Conservation (phyloP, 441 rosid species). For the Jatropha podagrica region DNA sequence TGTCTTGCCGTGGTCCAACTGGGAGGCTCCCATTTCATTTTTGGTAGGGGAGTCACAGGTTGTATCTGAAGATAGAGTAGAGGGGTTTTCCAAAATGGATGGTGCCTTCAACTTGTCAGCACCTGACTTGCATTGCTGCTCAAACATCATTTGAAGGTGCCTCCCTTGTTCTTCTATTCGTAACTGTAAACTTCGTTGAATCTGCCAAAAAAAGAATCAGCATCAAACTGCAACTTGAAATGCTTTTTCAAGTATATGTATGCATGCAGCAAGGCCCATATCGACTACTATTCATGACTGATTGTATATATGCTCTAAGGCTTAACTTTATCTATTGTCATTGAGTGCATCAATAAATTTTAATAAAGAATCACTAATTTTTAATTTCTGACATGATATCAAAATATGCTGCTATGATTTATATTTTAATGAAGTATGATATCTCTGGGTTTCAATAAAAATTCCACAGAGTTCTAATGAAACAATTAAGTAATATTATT, state of each 20-base stretch:
- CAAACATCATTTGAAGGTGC: slow-evolving; percentile 93
- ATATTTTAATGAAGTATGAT: not conserved
- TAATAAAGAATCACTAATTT: too few species aligned
- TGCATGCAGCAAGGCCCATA: not conserved
- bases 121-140: slow-evolving; percentile 76
- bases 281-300: not conserved
- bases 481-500: not conserved
- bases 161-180: slow-evolving; percentile 95
- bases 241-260: not conserved
- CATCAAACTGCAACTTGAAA: slow-evolving; percentile 8
- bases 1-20: slow-evolving; percentile 29
- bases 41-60: slow-evolving; percentile 33
- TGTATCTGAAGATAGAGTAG: slow-evolving; percentile 30
- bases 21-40: slow-evolving; percentile 33
- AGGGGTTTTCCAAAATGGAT: slow-evolving; percentile 43
- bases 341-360: not conserved
- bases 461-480: not conserved
- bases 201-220: slow-evolving; percentile 42
- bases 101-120: slow-evolving; percentile 52
- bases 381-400: not conserved
- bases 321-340: not conserved
- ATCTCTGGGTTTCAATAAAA: not conserved
- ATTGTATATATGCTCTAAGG: not conserved
- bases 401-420: too few species aligned
- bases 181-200: slow-evolving; percentile 89